Evolutionary conservation across 345 rosid genomes (phyloP).

Genomic region (Eucalyptus regnans): DNA sequence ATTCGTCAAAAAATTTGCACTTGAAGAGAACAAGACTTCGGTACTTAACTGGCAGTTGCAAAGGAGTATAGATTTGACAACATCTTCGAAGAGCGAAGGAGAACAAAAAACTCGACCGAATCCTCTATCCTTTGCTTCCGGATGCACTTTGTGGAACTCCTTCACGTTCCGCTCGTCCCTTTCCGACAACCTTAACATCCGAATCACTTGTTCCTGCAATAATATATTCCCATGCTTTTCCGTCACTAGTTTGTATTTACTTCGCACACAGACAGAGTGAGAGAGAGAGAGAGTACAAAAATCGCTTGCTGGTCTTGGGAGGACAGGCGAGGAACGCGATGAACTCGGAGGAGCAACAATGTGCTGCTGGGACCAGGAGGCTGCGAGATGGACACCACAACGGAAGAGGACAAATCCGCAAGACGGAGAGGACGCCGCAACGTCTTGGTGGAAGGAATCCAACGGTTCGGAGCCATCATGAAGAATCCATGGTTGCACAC

Average conservation of each 20-base stretch:
- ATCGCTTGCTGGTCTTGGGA: constrained; percentile 4
- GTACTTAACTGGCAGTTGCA: constrained; percentile 9
- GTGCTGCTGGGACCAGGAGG: not conserved
- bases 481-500: constrained; percentile 15
- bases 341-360: not conserved
- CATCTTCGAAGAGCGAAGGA: constrained; percentile 40
- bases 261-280: not conserved
- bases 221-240: not conserved
- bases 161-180: constrained; percentile 12
- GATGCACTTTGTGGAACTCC: constrained; percentile 25
- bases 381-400: constrained; percentile 22
- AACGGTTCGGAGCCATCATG: constrained; percentile 44
- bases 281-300: not conserved
- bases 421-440: constrained; percentile 21
- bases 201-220: constrained; percentile 17
- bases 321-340: not conserved
- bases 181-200: constrained; percentile 31
- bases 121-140: constrained; percentile 13
- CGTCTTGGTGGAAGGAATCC: constrained; percentile 20
- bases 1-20: not conserved
- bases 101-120: constrained; percentile 44
- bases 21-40: not conserved
- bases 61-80: constrained; percentile 34
- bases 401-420: not conserved
- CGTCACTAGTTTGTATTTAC: not conserved